A percentile compares a stretch with the other conserved stretches of the same genome.
phyloP scores from a whole-genome alignment of 805 yeast species.

The Priceomyces fermenticarens region DNA sequence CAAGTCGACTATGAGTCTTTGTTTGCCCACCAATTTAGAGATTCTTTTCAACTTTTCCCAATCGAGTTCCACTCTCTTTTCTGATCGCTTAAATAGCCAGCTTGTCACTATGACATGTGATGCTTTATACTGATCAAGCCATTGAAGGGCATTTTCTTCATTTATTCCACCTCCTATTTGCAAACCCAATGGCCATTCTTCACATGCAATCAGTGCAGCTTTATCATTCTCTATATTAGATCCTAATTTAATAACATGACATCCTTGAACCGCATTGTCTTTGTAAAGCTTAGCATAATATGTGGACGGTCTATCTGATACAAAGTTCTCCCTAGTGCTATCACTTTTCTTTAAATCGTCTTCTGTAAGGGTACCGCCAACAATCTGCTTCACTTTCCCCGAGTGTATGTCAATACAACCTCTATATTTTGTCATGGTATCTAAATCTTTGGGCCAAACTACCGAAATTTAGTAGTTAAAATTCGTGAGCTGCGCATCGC shows the following conservation, averaged over 20 bases:
- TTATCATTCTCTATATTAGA: conserved; percentile 67
- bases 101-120: conserved; percentile 89
- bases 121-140: conserved; percentile 75
- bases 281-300: conserved; percentile 73
- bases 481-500: conserved; percentile 1
- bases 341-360: conserved; percentile 43
- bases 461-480: neutral
- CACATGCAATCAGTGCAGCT: conserved; percentile 77
- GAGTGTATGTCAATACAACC: conserved; percentile 96
- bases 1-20: conserved; percentile 77
- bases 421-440: conserved; percentile 74
- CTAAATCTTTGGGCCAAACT: neutral
- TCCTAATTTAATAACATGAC: conserved; percentile 94
- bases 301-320: conserved; percentile 69
- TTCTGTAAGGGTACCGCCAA: conserved; percentile 79
- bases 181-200: conserved; percentile 66
- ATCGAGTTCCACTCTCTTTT: conserved; percentile 41
- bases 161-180: conserved; percentile 96
- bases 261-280: conserved; percentile 57
- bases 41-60: conserved; percentile 53
- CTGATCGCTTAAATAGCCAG: conserved; percentile 68
- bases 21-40: conserved; percentile 56
- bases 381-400: conserved; percentile 95
- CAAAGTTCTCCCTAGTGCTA: conserved; percentile 57
- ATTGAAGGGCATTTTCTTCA: conserved; percentile 63